Conservation (phyloP, 2,329 filamentous ascomycete genomes). For the Colletotrichum cuscutae region DNA sequence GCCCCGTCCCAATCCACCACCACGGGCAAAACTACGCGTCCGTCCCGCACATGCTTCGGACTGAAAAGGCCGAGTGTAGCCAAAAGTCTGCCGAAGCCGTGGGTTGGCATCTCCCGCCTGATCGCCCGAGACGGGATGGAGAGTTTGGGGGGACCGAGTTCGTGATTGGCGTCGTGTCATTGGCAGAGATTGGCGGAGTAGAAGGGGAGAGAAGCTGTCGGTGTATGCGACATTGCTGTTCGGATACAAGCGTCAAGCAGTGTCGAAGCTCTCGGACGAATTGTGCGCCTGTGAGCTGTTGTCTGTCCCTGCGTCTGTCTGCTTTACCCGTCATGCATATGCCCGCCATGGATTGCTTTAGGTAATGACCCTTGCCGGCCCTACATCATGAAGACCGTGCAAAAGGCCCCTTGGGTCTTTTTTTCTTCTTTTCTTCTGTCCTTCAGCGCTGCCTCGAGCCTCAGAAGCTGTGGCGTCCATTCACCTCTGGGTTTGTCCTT, state of each 20-base stretch:
- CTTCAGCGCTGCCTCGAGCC: not conserved
- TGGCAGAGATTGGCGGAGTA: conserved; percentile 1
- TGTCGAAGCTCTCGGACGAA: not conserved
- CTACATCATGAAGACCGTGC: not conserved
- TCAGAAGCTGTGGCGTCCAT: conserved; percentile 9
- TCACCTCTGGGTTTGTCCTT: not conserved
- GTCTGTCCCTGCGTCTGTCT: not conserved
- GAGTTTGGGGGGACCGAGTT: not conserved
- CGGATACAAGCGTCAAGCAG: not conserved
- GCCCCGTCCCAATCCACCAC: not conserved
- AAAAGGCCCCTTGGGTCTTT: not conserved
- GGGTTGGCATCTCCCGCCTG: not conserved
- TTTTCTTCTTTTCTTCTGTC: not conserved
- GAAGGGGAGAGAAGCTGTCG: not conserved
- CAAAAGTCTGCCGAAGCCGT: conserved; percentile 21
- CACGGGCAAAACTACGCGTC: not conserved
- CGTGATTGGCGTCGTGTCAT: not conserved
- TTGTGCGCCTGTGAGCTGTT: not conserved
- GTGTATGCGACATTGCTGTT: not conserved
- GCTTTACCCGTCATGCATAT: not conserved
- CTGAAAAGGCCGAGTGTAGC: not conserved
- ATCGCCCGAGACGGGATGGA: not conserved
- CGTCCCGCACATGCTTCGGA: not conserved
- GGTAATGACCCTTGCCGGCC: not conserved
- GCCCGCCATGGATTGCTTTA: not conserved